Conservation (phyloP, 441 rosid species). For the Raphanus hybrid region DNA sequence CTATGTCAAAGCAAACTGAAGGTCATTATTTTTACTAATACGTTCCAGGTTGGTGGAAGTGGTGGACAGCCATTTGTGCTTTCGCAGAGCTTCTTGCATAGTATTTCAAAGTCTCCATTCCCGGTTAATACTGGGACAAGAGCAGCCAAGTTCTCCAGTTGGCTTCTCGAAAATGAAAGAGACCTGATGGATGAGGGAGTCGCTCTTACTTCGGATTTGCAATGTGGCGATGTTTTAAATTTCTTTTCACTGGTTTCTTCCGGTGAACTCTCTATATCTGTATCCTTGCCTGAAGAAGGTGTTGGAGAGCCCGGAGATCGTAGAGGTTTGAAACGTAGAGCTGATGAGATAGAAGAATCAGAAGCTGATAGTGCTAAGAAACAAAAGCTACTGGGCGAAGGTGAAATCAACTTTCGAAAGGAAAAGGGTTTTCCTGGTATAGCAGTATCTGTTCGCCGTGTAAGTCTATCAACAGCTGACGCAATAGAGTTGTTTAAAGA, state of each 20-base stretch:
- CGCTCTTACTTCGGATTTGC: constrained; percentile 75
- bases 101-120: constrained; percentile 77
- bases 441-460: constrained; percentile 57
- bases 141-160: constrained; percentile 76
- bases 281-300: constrained; percentile 84
- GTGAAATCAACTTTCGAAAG: constrained; percentile 80
- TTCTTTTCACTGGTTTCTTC: constrained; percentile 78
- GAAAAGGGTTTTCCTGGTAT: constrained; percentile 99
- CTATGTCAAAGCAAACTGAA: constrained; percentile 19
- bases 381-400: constrained; percentile 63
- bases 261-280: constrained; percentile 77
- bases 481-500: constrained; percentile 62
- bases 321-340: constrained; percentile 78
- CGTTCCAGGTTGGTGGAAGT: constrained; percentile 84
- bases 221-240: constrained; percentile 89
- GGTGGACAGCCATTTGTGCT: constrained; percentile 81
- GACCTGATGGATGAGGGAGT: constrained; percentile 63
- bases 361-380: constrained; percentile 66
- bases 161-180: constrained; percentile 70
- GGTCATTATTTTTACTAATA: constrained; percentile 30
- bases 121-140: constrained; percentile 85
- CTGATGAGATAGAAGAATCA: constrained; percentile 62
- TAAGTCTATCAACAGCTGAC: constrained; percentile 49
- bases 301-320: constrained; percentile 90
- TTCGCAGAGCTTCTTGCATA: constrained; percentile 82